These are phyloP conservation scores for Nepenthes mirabilis DNA, from an alignment of 148 eudicot genomes.

Conservation along the genomic window DNA sequence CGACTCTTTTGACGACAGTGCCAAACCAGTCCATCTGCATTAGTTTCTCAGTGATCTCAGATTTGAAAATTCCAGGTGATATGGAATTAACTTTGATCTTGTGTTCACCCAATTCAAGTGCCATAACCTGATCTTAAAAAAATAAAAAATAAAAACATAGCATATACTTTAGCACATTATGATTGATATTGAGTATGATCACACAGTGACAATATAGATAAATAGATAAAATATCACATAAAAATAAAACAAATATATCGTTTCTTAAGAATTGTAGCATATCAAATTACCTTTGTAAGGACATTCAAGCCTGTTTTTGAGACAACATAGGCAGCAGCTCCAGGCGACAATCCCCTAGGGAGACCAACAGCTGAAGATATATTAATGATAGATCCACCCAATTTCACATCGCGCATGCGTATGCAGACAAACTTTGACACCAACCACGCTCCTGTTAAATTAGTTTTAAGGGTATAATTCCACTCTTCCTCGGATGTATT, in stretches of 20 bases:
- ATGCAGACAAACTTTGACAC: constrained; percentile 44
- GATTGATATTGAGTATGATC: too few species aligned
- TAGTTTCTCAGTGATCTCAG: constrained; percentile 55
- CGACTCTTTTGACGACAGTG: constrained; percentile 22
- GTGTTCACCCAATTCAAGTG: constrained; percentile 42
- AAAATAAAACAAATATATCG: neutral
- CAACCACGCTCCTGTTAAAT: constrained; percentile 57
- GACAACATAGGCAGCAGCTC: constrained; percentile 37
- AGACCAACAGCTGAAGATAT: constrained; percentile 52
- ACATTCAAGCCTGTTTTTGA: constrained; percentile 42
- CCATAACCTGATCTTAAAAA: constrained; percentile 25
- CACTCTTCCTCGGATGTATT: constrained; percentile 60
- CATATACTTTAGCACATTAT: too few species aligned
- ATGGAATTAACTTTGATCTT: constrained; percentile 54
- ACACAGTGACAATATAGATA: too few species aligned
- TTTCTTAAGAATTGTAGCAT: neutral
- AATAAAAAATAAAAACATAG: too few species aligned
- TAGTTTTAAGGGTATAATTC: constrained; percentile 34
- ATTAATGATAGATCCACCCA: constrained; percentile 54
- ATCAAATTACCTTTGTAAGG: constrained; percentile 35
- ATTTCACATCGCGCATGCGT: constrained; percentile 41
- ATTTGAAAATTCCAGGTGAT: constrained; percentile 50
- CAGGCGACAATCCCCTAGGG: constrained; percentile 31
- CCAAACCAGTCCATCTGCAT: constrained; percentile 49
- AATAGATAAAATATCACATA: too few species aligned